A percentile compares a stretch with the other conserved stretches of the same genome.
Evolutionary conservation across 2,329 filamentous ascomycete species (phyloP).

Genomic region (Hymenoscyphus scutula): DNA sequence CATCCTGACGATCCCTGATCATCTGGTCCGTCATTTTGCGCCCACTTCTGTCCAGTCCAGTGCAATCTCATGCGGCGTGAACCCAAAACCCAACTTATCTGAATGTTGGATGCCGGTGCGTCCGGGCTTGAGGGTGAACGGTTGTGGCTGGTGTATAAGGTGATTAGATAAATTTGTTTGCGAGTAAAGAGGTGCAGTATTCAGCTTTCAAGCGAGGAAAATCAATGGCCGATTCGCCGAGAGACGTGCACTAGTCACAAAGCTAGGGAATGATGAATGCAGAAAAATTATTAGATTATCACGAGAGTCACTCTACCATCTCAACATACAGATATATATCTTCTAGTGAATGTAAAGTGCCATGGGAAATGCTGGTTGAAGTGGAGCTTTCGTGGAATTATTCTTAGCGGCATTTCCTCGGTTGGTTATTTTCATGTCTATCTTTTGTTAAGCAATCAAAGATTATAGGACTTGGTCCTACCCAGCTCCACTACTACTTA

Average conservation of each 20-base stretch:
- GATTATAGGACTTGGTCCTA: too few species aligned
- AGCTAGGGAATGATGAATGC: background rate
- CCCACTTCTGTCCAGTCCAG: constrained; percentile 7
- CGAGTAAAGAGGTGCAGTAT: background rate
- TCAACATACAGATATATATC: too few species aligned
- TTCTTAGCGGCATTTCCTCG: too few species aligned
- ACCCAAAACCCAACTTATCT: background rate
- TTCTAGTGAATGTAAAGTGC: too few species aligned
- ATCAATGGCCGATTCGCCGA: constrained; percentile 3
- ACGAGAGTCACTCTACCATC: background rate
- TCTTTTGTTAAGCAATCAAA: too few species aligned
- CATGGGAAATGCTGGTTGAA: too few species aligned
- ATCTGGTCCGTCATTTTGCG: constrained; percentile 28
- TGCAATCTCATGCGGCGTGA: constrained; percentile 11
- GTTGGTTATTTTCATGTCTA: too few species aligned
- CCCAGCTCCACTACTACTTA: too few species aligned
- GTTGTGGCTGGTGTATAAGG: constrained; percentile 5
- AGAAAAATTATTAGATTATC: background rate
- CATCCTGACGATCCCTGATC: constrained; percentile 33
- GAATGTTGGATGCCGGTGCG: background rate
- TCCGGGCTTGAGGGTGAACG: background rate
- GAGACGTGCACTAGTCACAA: background rate
- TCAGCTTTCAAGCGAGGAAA: constrained; percentile 1
- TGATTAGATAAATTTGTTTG: background rate
- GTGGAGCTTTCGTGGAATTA: too few species aligned